Conservation (phyloP, 169 alveolate genomes). For the Hepatocystis sp. region DNA sequence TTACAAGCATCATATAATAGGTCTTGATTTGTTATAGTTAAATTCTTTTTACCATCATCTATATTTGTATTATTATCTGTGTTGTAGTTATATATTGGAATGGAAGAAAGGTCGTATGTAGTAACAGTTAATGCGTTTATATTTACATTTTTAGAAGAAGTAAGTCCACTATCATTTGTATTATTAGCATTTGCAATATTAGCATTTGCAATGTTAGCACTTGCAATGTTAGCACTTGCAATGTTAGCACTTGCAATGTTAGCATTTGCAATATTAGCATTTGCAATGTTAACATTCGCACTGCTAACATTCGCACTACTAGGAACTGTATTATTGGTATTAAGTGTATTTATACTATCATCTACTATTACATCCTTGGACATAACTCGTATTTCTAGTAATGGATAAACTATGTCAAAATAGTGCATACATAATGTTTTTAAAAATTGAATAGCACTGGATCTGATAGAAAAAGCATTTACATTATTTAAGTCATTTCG, state of each 20-base stretch:
- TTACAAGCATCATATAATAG: slow-evolving; percentile 53
- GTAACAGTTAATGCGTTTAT: too few relatives aligned
- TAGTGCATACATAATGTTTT: slow-evolving; percentile 46
- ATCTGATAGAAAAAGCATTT: slow-evolving; percentile 39
- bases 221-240: neutral
- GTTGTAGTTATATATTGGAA: too few relatives aligned
- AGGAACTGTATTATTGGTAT: too few relatives aligned
- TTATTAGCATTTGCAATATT: too few relatives aligned
- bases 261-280: too few relatives aligned
- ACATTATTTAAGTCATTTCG: slow-evolving; percentile 38
- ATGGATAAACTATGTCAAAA: slow-evolving; percentile 35
- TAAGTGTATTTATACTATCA: too few relatives aligned
- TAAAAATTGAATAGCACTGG: slow-evolving; percentile 32
- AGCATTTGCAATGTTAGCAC: neutral
- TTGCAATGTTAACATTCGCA: too few relatives aligned
- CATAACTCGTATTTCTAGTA: slow-evolving; percentile 11
- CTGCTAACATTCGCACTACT: too few relatives aligned
- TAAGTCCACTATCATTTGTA: too few relatives aligned
- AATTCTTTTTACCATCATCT: neutral
- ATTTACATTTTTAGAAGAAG: too few relatives aligned
- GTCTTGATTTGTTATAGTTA: neutral
- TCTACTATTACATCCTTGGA: slow-evolving; percentile 19
- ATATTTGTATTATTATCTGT: too few relatives aligned
- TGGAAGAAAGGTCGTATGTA: too few relatives aligned
- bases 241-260: neutral